These are phyloP conservation scores for Scalesia atractyloides DNA, from an alignment of 129 eudicot species.

Conservation along the genomic window DNA sequence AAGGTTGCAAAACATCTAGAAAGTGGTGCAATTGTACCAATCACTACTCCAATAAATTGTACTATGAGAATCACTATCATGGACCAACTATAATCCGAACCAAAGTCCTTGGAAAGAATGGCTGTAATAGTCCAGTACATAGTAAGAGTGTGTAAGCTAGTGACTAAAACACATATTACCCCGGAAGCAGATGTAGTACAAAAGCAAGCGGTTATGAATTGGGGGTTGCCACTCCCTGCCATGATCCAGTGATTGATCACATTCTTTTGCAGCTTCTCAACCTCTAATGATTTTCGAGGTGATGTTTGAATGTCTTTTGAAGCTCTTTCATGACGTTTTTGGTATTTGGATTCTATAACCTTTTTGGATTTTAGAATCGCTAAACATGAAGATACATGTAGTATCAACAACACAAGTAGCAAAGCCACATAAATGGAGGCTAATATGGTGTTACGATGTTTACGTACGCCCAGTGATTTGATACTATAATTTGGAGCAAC, in stretches of 20 bases:
- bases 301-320: neutral
- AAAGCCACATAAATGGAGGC: neutral
- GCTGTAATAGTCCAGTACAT: neutral
- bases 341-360: conserved; percentile 2
- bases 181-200: neutral
- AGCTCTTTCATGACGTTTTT: neutral
- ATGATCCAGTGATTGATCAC: conserved; percentile 1
- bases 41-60: conserved; percentile 9
- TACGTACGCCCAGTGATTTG: neutral
- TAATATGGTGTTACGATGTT: neutral
- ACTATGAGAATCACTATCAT: conserved; percentile 10
- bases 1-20: conserved; percentile 17
- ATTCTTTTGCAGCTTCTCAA: neutral
- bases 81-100: conserved; percentile 10
- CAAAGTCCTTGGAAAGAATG: no score
- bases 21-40: conserved; percentile 7
- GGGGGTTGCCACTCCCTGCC: conserved; percentile 5
- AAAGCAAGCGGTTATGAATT: conserved; percentile 2
- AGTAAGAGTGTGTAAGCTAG: neutral
- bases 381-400: conserved; percentile 6
- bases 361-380: conserved; percentile 8
- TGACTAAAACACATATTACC: conserved; percentile 5
- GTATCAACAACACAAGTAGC: neutral
- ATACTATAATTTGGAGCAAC: neutral
- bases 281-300: neutral